These are phyloP conservation scores for Alternaria incomplexa DNA, from an alignment of 2,329 filamentous ascomycete species.

Conservation along the genomic window DNA sequence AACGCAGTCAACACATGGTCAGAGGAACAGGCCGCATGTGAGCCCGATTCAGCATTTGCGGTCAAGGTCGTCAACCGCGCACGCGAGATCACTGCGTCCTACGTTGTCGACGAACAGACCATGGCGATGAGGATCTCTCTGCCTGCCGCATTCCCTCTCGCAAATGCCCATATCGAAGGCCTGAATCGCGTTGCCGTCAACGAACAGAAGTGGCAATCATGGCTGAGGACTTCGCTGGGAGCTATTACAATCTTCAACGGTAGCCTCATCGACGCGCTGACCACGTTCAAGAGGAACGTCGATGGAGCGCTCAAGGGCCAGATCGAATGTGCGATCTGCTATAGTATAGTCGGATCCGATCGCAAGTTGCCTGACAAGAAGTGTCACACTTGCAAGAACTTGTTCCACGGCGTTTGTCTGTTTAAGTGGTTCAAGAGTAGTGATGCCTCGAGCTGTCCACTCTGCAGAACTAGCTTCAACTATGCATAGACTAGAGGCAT, in stretches of 20 bases:
- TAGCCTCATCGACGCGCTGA: conserved; percentile 83
- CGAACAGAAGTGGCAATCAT: conserved; percentile 90
- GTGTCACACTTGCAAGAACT: conserved; percentile 90
- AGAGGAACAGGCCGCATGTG: conserved; percentile 46
- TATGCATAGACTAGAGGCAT: conserved; percentile 51
- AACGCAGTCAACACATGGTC: conserved; percentile 74
- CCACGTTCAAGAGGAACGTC: conserved; percentile 86
- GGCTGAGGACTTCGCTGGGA: conserved; percentile 86
- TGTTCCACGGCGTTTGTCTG: conserved; percentile 88
- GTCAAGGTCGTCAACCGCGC: conserved; percentile 75
- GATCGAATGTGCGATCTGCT: conserved; percentile 95
- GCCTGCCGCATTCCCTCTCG: conserved; percentile 81
- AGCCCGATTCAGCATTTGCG: conserved; percentile 58
- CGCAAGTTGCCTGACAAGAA: conserved; percentile 90
- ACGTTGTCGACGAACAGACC: conserved; percentile 85
- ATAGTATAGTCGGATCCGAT: conserved; percentile 88
- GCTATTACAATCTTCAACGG: conserved; percentile 95
- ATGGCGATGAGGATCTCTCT: conserved; percentile 84
- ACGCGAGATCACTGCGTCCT: conserved; percentile 81
- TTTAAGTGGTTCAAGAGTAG: conserved; percentile 98
- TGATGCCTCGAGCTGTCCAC: conserved; percentile 86
- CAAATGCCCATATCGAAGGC: conserved; percentile 75
- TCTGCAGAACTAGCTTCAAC: conserved; percentile 88
- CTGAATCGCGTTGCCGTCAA: conserved; percentile 84
- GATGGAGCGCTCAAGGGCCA: conserved; percentile 89